Base-by-base conservation (phyloP, 73 alveolate genomes). In the Paramecium sexaurelia region DNA sequence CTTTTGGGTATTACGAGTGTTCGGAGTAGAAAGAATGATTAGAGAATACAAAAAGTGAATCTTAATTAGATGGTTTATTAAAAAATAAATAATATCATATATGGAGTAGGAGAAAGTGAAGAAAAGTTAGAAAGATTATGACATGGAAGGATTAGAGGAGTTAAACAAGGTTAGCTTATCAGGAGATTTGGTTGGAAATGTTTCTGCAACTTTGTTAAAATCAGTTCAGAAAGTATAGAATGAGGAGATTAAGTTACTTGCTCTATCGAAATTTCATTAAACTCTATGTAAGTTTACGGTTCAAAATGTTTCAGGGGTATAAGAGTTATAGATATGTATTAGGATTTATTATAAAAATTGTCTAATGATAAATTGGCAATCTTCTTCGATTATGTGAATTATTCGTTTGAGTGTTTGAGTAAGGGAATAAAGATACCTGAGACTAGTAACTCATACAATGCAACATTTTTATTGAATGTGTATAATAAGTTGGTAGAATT, bases 341-440 rank as follows among this genome's bases (percentile, higher is more conserved):
- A 78, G 90, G 90, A 78, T 20, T 32, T 78, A n/a, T 27, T 39
- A 1, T 5, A 20, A 41, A 41, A 78, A 27, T 45, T 78, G 7
- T 7, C 43, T 5, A 26, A 20, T 22, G 90, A 32, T 26, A 24
- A 78, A 78, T 78, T 43, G 27, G 3, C 11, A 26, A 19, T 39
- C 27, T 78, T 78, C 41, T 78, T 78, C 13, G 71, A 78, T 78
- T 78, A 41, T 45, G 45, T 78, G 20, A 78, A 78, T 45, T 78
- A 78, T 45, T 78, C 90, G 19, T 78, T 78, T 43, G 90, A 78
- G 55, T 24, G 27, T 41, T 29, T 78, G 32, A 43, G 90, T 20
- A 78, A 78, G 41, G 68, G 71, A 7, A 22, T 22, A 6, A 78
- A 43, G 36, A 3, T 78, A 37, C 61, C 55, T n/a, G 83, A 61